Conservation (phyloP, 2,329 filamentous ascomycete species). For the Colletotrichum sp. region DNA sequence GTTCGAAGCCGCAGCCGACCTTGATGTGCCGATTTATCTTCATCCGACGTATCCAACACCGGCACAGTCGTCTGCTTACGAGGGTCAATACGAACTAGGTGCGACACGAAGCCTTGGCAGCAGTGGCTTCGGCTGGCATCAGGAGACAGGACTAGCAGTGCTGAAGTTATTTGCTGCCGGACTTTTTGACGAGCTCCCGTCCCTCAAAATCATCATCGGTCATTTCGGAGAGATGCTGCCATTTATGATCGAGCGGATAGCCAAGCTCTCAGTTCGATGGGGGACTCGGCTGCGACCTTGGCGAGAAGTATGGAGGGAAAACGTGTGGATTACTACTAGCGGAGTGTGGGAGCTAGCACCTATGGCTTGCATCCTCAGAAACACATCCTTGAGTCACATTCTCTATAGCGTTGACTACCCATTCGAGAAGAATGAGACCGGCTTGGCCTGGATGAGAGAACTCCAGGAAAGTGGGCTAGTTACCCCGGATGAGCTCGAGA, state of each 20-base stretch:
- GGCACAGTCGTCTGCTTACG: conserved; percentile 28
- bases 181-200: background rate
- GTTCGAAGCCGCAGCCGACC: conserved; percentile 61
- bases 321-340: conserved; percentile 63
- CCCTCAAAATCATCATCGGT: background rate
- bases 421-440: conserved; percentile 54
- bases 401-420: conserved; percentile 66
- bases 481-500: conserved; percentile 51
- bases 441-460: conserved; percentile 51
- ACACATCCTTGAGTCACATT: conserved; percentile 53
- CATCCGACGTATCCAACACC: conserved; percentile 53
- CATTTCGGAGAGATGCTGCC: conserved; percentile 45
- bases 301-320: conserved; percentile 56
- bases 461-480: conserved; percentile 55
- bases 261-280: conserved; percentile 30
- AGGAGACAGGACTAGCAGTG: conserved; percentile 45
- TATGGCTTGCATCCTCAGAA: conserved; percentile 47
- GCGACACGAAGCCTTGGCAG: conserved; percentile 39
- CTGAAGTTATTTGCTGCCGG: conserved; percentile 1
- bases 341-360: conserved; percentile 56
- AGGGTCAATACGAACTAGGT: conserved; percentile 29
- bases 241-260: conserved; percentile 56
- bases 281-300: conserved; percentile 41
- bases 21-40: conserved; percentile 69
- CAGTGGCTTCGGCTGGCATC: conserved; percentile 56